Conservation (phyloP, 495 filamentous ascomycete genomes). For the Glonium stellatum region DNA sequence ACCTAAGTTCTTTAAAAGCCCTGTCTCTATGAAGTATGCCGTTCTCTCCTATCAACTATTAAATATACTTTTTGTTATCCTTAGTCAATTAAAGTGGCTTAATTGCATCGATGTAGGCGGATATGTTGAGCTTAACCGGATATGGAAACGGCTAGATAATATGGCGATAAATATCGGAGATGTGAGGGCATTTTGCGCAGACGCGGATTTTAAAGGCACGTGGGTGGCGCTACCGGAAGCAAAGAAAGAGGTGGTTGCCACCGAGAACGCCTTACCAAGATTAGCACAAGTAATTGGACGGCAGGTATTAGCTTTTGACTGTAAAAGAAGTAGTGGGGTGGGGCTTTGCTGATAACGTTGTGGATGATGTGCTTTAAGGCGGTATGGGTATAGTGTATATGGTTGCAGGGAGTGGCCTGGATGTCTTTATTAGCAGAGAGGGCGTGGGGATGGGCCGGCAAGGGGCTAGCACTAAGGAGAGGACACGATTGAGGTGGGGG, state of each 20-base stretch:
- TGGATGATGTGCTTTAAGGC: constrained; percentile 35
- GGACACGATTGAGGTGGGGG: constrained; percentile 49
- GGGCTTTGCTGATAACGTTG: constrained; percentile 49
- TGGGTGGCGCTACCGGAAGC: constrained; percentile 12
- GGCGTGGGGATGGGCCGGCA: constrained; percentile 66
- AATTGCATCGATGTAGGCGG: constrained; percentile 50
- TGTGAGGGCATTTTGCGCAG: constrained; percentile 52
- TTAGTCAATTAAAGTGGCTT: constrained; percentile 53
- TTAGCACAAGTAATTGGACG: constrained; percentile 6
- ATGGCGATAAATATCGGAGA: constrained; percentile 53
- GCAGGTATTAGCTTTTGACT: background rate
- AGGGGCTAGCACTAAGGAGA: constrained; percentile 56
- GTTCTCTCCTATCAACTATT: constrained; percentile 49
- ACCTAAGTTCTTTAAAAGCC: constrained; percentile 18
- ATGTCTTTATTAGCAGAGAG: constrained; percentile 58
- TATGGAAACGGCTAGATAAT: constrained; percentile 56
- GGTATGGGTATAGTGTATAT: constrained; percentile 40
- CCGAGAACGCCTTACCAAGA: constrained; percentile 6
- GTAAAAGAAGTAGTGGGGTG: constrained; percentile 4
- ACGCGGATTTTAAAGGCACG: constrained; percentile 49
- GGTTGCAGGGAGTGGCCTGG: constrained; percentile 60
- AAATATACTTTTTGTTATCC: constrained; percentile 53
- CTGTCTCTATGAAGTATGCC: constrained; percentile 21
- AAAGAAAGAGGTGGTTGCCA: constrained; percentile 5
- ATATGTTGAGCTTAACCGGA: constrained; percentile 45